Conservation (phyloP, 768 basidiomycete genomes). For the Kwoniella newhampshirensis region DNA sequence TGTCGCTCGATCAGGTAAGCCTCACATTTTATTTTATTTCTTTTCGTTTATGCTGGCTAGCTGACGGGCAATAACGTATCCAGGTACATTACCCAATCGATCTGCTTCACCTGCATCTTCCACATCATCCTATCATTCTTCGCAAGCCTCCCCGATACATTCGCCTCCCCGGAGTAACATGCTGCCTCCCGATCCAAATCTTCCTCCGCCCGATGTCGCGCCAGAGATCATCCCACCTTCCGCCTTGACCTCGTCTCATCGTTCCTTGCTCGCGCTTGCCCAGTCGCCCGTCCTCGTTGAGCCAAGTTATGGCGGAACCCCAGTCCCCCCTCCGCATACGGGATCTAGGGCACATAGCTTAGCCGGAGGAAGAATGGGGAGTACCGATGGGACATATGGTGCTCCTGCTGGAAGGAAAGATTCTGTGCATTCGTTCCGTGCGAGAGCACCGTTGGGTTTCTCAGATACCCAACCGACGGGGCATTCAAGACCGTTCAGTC, state of each 20-base stretch:
- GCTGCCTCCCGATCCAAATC: constrained; percentile 31
- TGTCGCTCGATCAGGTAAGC: neutral
- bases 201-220: constrained; percentile 40
- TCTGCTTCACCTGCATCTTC: constrained; percentile 38
- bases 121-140: constrained; percentile 44
- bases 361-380: constrained; percentile 11
- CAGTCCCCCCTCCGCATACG: constrained; percentile 5
- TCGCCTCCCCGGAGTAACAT: constrained; percentile 23
- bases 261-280: constrained; percentile 36
- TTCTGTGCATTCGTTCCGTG: constrained; percentile 34
- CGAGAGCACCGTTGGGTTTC: neutral
- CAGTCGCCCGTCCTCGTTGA: constrained; percentile 8
- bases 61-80: neutral
- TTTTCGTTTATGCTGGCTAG: too few species aligned
- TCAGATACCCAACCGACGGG: neutral
- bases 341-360: constrained; percentile 37
- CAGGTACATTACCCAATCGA: constrained; percentile 9
- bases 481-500: constrained; percentile 8
- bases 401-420: constrained; percentile 9
- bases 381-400: neutral
- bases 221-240: constrained; percentile 40
- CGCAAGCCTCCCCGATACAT: constrained; percentile 36
- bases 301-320: neutral
- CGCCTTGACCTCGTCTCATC: constrained; percentile 33
- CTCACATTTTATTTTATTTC: too few species aligned